Conservation (phyloP, 106 monocot species). For the Dendrobium nobile region DNA sequence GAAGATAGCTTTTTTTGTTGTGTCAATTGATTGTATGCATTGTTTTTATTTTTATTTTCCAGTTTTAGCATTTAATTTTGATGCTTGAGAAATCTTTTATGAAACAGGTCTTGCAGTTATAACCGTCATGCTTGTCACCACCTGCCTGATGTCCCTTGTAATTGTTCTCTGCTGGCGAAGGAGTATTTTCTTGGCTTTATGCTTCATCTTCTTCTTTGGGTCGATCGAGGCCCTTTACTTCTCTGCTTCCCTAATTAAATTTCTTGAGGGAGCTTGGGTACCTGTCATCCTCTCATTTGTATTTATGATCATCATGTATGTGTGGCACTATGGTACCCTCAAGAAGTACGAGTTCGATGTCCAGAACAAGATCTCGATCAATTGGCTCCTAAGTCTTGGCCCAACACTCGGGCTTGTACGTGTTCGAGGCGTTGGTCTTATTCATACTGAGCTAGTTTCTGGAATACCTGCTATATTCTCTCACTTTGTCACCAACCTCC, state of each 20-base stretch:
- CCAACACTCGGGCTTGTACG: slow-evolving; percentile 85
- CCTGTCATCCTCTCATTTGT: slow-evolving; percentile 72
- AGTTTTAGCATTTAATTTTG: background rate
- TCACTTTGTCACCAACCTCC: slow-evolving; percentile 92
- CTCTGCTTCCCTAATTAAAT: slow-evolving; percentile 89
- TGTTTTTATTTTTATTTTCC: background rate
- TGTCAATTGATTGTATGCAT: background rate
- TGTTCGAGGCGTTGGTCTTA: slow-evolving; percentile 88
- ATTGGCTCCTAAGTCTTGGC: slow-evolving; percentile 87
- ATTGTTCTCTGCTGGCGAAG: slow-evolving; percentile 83
- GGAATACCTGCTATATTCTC: slow-evolving; percentile 96
- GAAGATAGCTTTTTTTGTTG: no score
- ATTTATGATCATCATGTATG: slow-evolving; percentile 72
- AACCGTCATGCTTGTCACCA: slow-evolving; percentile 96
- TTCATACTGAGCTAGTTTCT: slow-evolving; percentile 85
- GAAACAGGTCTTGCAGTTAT: slow-evolving; percentile 77
- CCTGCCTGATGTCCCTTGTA: slow-evolving; percentile 92
- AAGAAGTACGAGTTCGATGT: slow-evolving; percentile 96
- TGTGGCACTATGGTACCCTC: slow-evolving; percentile 95
- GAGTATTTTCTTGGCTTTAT: slow-evolving; percentile 59
- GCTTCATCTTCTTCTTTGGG: slow-evolving; percentile 88
- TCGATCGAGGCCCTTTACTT: slow-evolving; percentile 90
- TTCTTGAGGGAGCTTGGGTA: slow-evolving; percentile 93
- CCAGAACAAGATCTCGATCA: slow-evolving; percentile 93
- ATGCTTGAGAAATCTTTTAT: slow-evolving; percentile 3